Conservation (phyloP, 371 early-diverging fungal species). For the Mucor piriformis region DNA sequence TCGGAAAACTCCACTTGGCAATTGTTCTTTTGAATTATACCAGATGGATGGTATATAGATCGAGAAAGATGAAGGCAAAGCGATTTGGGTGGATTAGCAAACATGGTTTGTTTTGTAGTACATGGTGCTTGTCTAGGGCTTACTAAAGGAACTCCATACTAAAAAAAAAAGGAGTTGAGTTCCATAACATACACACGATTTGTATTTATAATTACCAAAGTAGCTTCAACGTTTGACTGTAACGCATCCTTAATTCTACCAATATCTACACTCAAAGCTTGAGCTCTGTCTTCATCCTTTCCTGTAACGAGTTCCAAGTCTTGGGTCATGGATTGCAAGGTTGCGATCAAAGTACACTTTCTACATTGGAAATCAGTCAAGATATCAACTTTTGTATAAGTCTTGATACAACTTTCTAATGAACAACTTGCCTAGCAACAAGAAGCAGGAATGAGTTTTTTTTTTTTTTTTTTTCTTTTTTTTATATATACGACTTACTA, state of each 20-base stretch:
- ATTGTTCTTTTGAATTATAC: conserved; percentile 69
- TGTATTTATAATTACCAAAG: no score
- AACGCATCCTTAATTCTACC: conserved; percentile 40
- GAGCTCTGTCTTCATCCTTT: conserved; percentile 16
- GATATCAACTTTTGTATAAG: conserved; percentile 73
- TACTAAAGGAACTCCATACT: conserved; percentile 42
- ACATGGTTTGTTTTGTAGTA: conserved; percentile 66
- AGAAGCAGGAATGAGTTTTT: background rate
- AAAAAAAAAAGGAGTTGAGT: conserved; percentile 2
- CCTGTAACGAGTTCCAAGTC: conserved; percentile 27
- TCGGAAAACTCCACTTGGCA: conserved; percentile 64
- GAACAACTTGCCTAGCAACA: conserved; percentile 51
- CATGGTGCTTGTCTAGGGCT: conserved; percentile 31
- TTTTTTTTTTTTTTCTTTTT: background rate
- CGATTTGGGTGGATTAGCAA: conserved; percentile 64
- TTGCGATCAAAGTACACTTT: conserved; percentile 70
- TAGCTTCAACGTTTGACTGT: conserved; percentile 39
- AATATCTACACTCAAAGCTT: conserved; percentile 30
- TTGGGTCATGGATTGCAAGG: conserved; percentile 52
- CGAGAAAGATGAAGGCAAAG: conserved; percentile 78
- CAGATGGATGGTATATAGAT: conserved; percentile 67
- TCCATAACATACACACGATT: no score
- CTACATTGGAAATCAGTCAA: conserved; percentile 77
- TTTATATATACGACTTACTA: conserved; percentile 30
- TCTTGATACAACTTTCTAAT: conserved; percentile 67